Percentiles rank a stretch among this genome's conserved stretches.
Evolutionary conservation across 2,329 filamentous ascomycete genomes (phyloP).

Genomic region (Parastagonospora avenae): DNA sequence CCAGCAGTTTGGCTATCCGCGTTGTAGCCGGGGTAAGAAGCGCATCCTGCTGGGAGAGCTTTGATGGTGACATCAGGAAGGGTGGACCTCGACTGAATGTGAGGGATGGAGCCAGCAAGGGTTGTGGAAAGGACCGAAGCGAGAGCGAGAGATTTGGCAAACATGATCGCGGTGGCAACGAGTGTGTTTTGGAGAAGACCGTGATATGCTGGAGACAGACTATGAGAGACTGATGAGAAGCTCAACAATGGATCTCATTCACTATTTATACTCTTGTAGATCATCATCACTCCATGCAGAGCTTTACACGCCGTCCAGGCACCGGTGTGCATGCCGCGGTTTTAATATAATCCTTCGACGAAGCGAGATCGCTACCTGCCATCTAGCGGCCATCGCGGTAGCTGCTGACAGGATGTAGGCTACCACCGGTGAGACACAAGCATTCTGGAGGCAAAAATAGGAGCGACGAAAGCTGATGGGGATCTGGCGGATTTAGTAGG

Average conservation of each 20-base stretch:
- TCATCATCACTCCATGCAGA: background rate
- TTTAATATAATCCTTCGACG: background rate
- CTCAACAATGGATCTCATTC: background rate
- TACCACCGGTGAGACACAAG: background rate
- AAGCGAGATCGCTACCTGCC: background rate
- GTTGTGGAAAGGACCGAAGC: conserved; percentile 6
- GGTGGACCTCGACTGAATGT: background rate
- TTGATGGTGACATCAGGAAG: conserved; percentile 17
- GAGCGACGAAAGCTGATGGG: too few relatives aligned
- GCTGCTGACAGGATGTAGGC: background rate
- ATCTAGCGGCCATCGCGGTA: background rate
- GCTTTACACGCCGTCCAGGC: background rate
- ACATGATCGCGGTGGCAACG: background rate
- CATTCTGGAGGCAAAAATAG: too few relatives aligned
- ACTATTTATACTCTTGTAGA: background rate
- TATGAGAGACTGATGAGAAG: too few relatives aligned
- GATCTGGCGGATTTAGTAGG: too few relatives aligned
- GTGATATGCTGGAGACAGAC: too few relatives aligned
- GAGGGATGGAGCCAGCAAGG: conserved; percentile 3
- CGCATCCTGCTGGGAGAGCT: conserved; percentile 18
- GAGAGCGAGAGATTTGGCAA: conserved; percentile 28
- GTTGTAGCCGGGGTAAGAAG: conserved; percentile 24
- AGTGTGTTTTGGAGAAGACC: too few relatives aligned
- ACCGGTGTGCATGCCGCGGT: background rate
- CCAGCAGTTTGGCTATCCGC: conserved; percentile 15